Percentiles rank a stretch among this genome's conserved stretches.
phyloP scores from a whole-genome alignment of 768 basidiomycete species.

The Kwoniella newhampshirensis region DNA sequence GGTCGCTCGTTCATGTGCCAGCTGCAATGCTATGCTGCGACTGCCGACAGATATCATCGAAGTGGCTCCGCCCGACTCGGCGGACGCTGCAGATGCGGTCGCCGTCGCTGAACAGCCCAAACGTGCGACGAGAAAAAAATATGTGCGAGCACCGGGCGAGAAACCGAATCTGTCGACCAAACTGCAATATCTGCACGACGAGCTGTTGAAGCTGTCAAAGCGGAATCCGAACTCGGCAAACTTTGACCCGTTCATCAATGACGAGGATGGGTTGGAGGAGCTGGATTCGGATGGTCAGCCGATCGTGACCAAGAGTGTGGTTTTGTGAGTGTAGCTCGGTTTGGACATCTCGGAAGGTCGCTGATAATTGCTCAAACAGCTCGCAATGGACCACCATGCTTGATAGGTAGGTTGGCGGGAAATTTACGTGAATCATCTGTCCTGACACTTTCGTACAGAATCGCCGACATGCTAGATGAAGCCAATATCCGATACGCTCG shows the following conservation, averaged over 20 bases:
- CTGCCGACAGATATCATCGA: conserved; percentile 74
- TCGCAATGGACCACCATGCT: conserved; percentile 91
- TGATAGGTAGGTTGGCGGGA: conserved; percentile 36
- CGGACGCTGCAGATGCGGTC: conserved; percentile 56
- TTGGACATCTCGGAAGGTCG: background rate
- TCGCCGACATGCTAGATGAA: conserved; percentile 83
- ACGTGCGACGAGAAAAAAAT: conserved; percentile 33
- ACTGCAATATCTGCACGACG: conserved; percentile 74
- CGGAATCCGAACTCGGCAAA: conserved; percentile 83
- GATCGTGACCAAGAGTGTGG: conserved; percentile 82
- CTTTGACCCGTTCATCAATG: conserved; percentile 65
- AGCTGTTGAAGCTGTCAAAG: conserved; percentile 76
- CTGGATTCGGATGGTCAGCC: conserved; percentile 71
- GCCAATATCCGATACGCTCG: conserved; percentile 84
- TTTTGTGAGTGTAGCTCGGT: conserved; percentile 68
- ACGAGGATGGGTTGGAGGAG: conserved; percentile 70
- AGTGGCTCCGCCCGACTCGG: conserved; percentile 65
- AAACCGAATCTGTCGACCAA: conserved; percentile 69
- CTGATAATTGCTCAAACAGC: conserved; percentile 55
- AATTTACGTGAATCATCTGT: background rate
- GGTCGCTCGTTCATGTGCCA: conserved; percentile 64
- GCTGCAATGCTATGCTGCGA: conserved; percentile 69
- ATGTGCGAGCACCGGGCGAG: conserved; percentile 40
- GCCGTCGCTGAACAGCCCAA: conserved; percentile 17
- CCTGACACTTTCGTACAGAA: conserved; percentile 55